These are phyloP conservation scores for Sporisorium iseilematis-ciliati DNA, from an alignment of 1,284 basidiomycete species.

Conservation along the genomic window DNA sequence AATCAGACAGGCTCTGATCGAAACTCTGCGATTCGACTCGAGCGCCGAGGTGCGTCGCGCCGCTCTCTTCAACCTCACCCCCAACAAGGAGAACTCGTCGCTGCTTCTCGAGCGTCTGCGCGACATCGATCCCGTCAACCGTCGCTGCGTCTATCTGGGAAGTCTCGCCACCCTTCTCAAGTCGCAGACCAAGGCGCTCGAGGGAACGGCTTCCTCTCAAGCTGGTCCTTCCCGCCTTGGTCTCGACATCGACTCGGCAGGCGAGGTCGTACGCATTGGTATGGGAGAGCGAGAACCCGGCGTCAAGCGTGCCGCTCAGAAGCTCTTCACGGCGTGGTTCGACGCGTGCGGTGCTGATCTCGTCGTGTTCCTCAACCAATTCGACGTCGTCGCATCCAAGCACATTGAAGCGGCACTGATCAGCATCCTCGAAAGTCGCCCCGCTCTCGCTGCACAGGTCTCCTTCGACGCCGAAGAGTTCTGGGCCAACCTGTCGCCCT, in stretches of 20 bases:
- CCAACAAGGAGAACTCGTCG: conserved; percentile 75
- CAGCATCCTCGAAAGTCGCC: conserved; percentile 76
- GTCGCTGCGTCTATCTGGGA: conserved; percentile 83
- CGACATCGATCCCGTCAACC: conserved; percentile 85
- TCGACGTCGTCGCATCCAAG: conserved; percentile 76
- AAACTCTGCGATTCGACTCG: conserved; percentile 79
- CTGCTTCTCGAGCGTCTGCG: conserved; percentile 83
- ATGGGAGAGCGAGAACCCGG: conserved; percentile 86
- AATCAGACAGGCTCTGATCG: conserved; percentile 78
- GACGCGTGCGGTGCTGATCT: conserved; percentile 59
- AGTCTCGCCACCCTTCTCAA: conserved; percentile 52
- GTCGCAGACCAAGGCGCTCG: conserved; percentile 23
- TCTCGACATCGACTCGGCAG: conserved; percentile 49
- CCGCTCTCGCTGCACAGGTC: conserved; percentile 74
- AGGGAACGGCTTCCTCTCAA: conserved; percentile 22
- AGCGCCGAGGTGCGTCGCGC: conserved; percentile 88
- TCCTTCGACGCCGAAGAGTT: conserved; percentile 79
- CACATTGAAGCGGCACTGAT: conserved; percentile 79
- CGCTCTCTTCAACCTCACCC: conserved; percentile 82
- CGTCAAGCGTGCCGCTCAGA: conserved; percentile 84
- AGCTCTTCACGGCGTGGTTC: conserved; percentile 69
- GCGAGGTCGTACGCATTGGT: conserved; percentile 74
- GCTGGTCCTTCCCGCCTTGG: conserved; percentile 54
- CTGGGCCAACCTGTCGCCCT: conserved; percentile 83
- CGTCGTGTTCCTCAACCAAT: conserved; percentile 75